A percentile compares a stretch with the other conserved stretches of the same genome.
These are phyloP conservation scores for Quercus cerris DNA, from an alignment of 306 rosid genomes.

Conservation along the genomic window DNA sequence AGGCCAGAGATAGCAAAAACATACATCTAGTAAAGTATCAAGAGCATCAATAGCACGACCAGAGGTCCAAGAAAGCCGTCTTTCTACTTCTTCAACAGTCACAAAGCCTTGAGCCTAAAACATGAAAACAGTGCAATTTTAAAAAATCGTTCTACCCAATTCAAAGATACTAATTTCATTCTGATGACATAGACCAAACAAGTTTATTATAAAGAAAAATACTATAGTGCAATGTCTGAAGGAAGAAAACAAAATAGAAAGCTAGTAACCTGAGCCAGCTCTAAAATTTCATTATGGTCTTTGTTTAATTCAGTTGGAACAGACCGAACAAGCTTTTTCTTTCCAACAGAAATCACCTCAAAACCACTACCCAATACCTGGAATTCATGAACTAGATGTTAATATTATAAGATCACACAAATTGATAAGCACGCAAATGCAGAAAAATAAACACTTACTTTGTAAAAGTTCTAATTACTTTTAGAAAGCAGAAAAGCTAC, in stretches of 20 bases:
- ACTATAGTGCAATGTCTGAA: not conserved
- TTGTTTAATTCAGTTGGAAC: conserved; percentile 98
- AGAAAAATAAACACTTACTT: not conserved
- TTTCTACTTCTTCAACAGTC: conserved; percentile 77
- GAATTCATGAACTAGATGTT: conserved; percentile 21
- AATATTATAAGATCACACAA: conserved; percentile 10
- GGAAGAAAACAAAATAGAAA: not conserved
- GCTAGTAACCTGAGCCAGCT: conserved; percentile 88
- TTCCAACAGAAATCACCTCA: conserved; percentile 94
- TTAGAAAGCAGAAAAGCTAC: not conserved
- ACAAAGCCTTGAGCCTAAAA: conserved; percentile 86
- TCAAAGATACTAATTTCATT: not conserved
- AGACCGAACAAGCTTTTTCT: conserved; percentile 90
- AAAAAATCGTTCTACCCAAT: not conserved
- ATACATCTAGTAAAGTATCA: conserved; percentile 81
- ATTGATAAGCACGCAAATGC: conserved; percentile 9
- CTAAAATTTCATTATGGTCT: conserved; percentile 93
- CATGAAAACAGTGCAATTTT: conserved; percentile 14
- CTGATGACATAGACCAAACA: not conserved
- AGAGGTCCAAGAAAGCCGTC: conserved; percentile 76
- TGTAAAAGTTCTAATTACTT: not conserved
- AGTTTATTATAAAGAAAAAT: not conserved
- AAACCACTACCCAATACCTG: conserved; percentile 93
- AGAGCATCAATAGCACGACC: conserved; percentile 92
- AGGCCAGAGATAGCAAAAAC: conserved; percentile 18